Conservation (phyloP, 225 moss, liverwort and hornwort species). For the Pleurozium schreberi region DNA sequence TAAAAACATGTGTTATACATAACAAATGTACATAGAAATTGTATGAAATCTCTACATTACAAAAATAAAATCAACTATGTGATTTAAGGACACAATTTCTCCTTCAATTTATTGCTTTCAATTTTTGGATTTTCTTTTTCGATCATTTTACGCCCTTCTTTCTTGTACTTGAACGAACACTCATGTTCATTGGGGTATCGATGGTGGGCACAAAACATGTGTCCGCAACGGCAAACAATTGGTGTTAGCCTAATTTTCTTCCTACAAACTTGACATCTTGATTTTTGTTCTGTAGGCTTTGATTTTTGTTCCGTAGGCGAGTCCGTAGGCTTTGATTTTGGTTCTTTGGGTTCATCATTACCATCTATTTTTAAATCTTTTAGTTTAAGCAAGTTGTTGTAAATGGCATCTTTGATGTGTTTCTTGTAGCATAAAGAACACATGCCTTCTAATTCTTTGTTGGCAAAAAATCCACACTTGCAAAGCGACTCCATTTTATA, state of each 20-base stretch:
- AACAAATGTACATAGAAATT: no score
- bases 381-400: background rate
- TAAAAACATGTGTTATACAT: background rate
- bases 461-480: background rate
- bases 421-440: background rate
- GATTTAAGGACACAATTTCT: fast-evolving
- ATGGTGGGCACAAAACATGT: background rate
- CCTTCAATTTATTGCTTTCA: background rate
- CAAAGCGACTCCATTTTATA: background rate
- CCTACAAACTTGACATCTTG: background rate
- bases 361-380: background rate
- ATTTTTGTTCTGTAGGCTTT: background rate
- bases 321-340: background rate
- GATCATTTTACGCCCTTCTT: background rate
- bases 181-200: background rate
- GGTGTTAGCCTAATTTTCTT: background rate
- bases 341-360: background rate
- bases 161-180: background rate
- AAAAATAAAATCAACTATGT: background rate
- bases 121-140: background rate
- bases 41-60: no score
- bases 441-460: background rate
- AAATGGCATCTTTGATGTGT: background rate
- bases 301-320: background rate
- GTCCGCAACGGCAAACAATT: background rate